Conservation (phyloP, 2,329 filamentous ascomycete genomes). For the Aspergillus jensenii region DNA sequence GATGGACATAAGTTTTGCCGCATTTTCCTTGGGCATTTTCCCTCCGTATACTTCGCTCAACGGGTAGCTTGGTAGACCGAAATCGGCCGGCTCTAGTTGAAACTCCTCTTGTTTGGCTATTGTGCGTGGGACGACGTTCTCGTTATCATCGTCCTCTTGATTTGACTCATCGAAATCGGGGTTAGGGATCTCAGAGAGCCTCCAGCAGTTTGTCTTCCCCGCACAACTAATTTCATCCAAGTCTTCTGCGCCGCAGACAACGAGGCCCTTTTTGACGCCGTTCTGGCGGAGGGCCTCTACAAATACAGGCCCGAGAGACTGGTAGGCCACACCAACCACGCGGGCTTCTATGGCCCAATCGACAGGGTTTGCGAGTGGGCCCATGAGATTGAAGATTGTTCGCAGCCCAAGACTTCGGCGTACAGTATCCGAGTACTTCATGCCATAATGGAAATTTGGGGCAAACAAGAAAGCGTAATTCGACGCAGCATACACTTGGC, state of each 20-base stretch:
- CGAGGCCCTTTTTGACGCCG: conserved; percentile 77
- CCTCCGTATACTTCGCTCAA: conserved; percentile 78
- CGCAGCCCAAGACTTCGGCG: conserved; percentile 87
- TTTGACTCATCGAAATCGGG: conserved; percentile 39
- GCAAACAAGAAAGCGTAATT: conserved; percentile 97
- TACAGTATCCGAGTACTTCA: conserved; percentile 83
- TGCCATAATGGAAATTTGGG: conserved; percentile 92
- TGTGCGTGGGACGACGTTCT: conserved; percentile 41
- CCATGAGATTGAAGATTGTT: conserved; percentile 96
- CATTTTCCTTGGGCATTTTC: conserved; percentile 84
- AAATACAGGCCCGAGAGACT: conserved; percentile 84
- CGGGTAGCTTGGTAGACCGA: conserved; percentile 74
- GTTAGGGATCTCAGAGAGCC: conserved; percentile 58
- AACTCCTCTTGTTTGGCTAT: conserved; percentile 71
- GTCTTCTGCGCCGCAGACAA: conserved; percentile 92
- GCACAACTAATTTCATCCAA: conserved; percentile 95
- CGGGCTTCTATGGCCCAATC: conserved; percentile 83
- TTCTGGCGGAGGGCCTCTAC: conserved; percentile 76
- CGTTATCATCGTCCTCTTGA: conserved; percentile 46
- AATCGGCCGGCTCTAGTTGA: conserved; percentile 76
- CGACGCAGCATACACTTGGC: conserved; percentile 70
- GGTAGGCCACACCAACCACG: conserved; percentile 87
- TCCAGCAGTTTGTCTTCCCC: conserved; percentile 86
- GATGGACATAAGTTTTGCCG: conserved; percentile 75
- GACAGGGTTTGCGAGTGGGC: conserved; percentile 86